Evolutionary conservation across 1,284 basidiomycete genomes (phyloP).

Genomic region (Apiotrichum akiyoshidainum): DNA sequence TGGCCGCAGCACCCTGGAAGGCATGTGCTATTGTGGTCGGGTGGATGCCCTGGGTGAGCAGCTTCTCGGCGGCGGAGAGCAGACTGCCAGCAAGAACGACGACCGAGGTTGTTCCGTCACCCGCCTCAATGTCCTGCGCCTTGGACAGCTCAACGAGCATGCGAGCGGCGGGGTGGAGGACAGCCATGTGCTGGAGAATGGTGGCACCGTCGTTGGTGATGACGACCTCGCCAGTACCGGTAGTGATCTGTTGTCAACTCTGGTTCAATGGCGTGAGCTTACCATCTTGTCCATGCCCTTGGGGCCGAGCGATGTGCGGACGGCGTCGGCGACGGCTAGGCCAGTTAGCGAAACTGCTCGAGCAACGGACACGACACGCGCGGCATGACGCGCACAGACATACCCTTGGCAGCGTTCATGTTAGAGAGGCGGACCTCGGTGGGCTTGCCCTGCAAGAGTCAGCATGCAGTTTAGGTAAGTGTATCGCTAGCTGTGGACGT

Average conservation of each 20-base stretch:
- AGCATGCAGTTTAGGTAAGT: constrained; percentile 5
- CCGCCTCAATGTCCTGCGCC: constrained; percentile 97
- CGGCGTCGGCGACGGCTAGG: constrained; percentile 95
- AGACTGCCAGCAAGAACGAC: constrained; percentile 94
- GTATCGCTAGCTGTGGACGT: too few species aligned
- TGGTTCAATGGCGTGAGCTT: constrained; percentile 25
- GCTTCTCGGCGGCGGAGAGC: constrained; percentile 92
- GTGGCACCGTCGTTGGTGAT: constrained; percentile 99
- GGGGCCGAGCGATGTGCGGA: constrained; percentile 93
- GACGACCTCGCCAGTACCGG: constrained; percentile 90
- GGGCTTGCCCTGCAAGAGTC: constrained; percentile 44
- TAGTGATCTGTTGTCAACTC: constrained; percentile 74
- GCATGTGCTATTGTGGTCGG: constrained; percentile 96
- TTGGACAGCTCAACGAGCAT: constrained; percentile 98
- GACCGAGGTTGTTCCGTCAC: constrained; percentile 98
- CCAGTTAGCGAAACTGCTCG: constrained; percentile 11
- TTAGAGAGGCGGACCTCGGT: constrained; percentile 87
- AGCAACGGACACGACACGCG: background rate
- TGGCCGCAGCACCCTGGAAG: constrained; percentile 86
- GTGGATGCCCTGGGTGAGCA: constrained; percentile 91
- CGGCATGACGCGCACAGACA: background rate
- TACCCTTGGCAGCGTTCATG: constrained; percentile 93
- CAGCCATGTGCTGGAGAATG: constrained; percentile 95
- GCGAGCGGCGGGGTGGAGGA: constrained; percentile 94
- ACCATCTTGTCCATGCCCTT: constrained; percentile 99